phyloP scores from a whole-genome alignment of 805 yeast genomes.

The Hanseniaspora mollemarum region DNA sequence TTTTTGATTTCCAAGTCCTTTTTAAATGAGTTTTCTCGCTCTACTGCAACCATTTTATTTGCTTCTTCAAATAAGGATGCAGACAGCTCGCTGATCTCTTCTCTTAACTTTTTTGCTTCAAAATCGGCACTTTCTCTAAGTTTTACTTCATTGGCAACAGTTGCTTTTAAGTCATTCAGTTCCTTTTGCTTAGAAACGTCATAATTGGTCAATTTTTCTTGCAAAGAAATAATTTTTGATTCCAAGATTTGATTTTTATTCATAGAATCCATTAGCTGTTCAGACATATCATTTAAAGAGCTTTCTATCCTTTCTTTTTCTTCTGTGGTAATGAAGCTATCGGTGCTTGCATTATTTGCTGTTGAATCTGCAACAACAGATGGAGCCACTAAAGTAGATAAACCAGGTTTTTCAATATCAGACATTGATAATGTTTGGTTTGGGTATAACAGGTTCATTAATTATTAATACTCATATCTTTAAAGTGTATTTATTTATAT shows the following conservation, averaged over 20 bases:
- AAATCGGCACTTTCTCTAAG: conserved; percentile 41
- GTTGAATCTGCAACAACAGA: background rate
- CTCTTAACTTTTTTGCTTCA: conserved; percentile 49
- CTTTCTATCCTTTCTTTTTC: conserved; percentile 13
- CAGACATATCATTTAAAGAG: conserved; percentile 7
- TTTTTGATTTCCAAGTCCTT: conserved; percentile 48
- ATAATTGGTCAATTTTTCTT: background rate
- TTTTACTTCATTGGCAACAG: background rate
- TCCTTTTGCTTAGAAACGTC: background rate
- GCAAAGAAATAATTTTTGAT: background rate
- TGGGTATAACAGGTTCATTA: no score
- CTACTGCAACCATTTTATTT: conserved; percentile 70
- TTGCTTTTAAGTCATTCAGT: background rate
- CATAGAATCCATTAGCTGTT: conserved; percentile 15
- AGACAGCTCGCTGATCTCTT: conserved; percentile 69
- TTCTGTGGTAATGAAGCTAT: conserved; percentile 9
- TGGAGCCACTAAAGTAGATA: background rate
- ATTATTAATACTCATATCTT: background rate
- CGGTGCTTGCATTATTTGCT: background rate
- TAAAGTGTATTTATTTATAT: background rate
- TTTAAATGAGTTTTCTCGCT: conserved; percentile 54
- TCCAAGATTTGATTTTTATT: conserved; percentile 12
- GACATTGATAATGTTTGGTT: background rate
- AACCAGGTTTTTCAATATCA: background rate
- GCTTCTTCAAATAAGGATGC: conserved; percentile 75